Conservation (phyloP, 352 stramenopile species). For the Globisporangium viniferum region DNA sequence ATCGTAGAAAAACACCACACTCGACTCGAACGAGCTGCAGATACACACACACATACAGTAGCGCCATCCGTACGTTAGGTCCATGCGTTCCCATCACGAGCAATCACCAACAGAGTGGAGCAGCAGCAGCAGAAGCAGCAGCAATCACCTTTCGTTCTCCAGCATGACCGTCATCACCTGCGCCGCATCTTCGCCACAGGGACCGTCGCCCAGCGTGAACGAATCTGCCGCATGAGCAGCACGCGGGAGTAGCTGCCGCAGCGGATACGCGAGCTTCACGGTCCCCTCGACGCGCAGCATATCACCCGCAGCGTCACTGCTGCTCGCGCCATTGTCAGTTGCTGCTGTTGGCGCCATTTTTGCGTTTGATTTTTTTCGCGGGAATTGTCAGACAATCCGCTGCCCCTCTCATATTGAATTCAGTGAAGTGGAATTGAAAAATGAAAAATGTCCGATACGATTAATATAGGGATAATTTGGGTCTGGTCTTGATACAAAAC, state of each 20-base stretch:
- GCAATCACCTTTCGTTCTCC: constrained; percentile 26
- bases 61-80: background rate
- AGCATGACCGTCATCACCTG: constrained; percentile 52
- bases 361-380: background rate
- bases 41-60: background rate
- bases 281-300: constrained; percentile 31
- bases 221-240: constrained; percentile 3
- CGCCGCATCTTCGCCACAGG: constrained; percentile 50
- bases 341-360: constrained; percentile 6
- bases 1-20: constrained; percentile 73
- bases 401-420: background rate
- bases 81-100: background rate
- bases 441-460: no score
- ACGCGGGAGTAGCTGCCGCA: constrained; percentile 32
- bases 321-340: background rate
- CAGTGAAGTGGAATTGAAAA: no score
- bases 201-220: constrained; percentile 56
- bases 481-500: no score
- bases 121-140: background rate
- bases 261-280: constrained; percentile 59
- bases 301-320: constrained; percentile 6
- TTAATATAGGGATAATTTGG: no score
- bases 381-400: background rate
- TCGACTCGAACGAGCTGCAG: constrained; percentile 45
- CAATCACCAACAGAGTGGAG: background rate